phyloP scores from a whole-genome alignment of 129 eudicot species.

The Flaveria trinervia region DNA sequence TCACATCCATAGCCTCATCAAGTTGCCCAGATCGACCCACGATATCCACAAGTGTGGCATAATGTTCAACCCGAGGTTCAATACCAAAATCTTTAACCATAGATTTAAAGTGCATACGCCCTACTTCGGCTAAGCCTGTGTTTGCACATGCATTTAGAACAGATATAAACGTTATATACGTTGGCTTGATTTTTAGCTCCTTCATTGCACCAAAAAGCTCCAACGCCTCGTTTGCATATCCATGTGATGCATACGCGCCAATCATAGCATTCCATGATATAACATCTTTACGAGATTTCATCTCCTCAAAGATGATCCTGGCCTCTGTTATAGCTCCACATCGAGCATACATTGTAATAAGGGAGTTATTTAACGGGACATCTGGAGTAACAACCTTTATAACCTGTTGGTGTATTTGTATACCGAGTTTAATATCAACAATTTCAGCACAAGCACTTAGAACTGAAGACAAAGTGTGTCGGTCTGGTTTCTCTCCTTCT shows the following conservation, averaged over 20 bases:
- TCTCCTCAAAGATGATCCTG: conserved; percentile 57
- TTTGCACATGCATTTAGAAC: conserved; percentile 80
- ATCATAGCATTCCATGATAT: conserved; percentile 65
- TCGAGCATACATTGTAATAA: conserved; percentile 84
- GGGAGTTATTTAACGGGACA: conserved; percentile 71
- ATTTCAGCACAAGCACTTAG: conserved; percentile 62
- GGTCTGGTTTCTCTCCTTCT: conserved; percentile 68
- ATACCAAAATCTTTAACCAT: conserved; percentile 67
- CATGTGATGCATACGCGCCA: conserved; percentile 87
- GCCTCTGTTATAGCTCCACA: conserved; percentile 77
- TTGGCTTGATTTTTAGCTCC: conserved; percentile 50
- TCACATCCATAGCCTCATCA: conserved; percentile 72
- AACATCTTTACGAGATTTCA: conserved; percentile 53
- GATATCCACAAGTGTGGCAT: conserved; percentile 70
- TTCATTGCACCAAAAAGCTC: conserved; percentile 71
- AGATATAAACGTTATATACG: conserved; percentile 72
- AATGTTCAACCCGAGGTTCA: conserved; percentile 68
- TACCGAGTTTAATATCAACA: conserved; percentile 54
- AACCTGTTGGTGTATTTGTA: conserved; percentile 72
- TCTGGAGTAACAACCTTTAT: conserved; percentile 62
- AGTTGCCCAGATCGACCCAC: conserved; percentile 64
- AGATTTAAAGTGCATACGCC: conserved; percentile 53
- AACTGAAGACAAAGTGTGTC: conserved; percentile 74
- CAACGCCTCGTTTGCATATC: conserved; percentile 61
- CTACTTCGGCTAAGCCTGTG: conserved; percentile 69